Evolutionary conservation across 345 rosid genomes (phyloP).

Genomic region (Linum tenue): DNA sequence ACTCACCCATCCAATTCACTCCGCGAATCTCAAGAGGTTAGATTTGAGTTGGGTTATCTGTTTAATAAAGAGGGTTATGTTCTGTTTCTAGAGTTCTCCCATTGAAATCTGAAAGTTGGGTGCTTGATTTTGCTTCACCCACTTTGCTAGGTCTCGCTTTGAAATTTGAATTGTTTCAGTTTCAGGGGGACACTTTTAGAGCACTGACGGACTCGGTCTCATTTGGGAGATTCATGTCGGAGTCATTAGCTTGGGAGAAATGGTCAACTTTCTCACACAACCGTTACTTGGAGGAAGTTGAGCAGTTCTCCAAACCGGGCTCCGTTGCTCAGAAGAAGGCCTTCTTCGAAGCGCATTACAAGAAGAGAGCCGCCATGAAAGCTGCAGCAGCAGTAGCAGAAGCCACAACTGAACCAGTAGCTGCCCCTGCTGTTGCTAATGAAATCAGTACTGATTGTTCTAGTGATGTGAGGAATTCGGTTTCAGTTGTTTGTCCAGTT

Average conservation of each 20-base stretch:
- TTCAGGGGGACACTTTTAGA: constrained; percentile 51
- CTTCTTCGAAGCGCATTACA: constrained; percentile 78
- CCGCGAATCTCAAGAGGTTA: constrained; percentile 47
- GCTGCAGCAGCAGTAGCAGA: constrained; percentile 34
- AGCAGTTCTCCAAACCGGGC: constrained; percentile 75
- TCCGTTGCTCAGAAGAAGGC: constrained; percentile 90
- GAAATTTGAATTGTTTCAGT: constrained; percentile 6
- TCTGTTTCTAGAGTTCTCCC: not conserved
- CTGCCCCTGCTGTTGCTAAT: too few relatives aligned
- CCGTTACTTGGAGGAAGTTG: constrained; percentile 78
- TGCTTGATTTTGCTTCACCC: constrained; percentile 3
- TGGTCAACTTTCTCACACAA: constrained; percentile 93
- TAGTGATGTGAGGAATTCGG: constrained; percentile 13
- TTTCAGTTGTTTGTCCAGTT: not conserved
- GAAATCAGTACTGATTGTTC: too few relatives aligned
- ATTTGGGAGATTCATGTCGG: constrained; percentile 80
- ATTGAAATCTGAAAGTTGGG: constrained; percentile 6
- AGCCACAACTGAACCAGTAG: constrained; percentile 4
- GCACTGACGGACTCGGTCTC: constrained; percentile 70
- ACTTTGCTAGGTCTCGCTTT: not conserved
- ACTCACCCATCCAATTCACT: constrained; percentile 69
- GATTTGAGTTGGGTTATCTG: constrained; percentile 7
- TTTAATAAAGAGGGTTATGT: not conserved
- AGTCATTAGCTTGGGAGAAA: constrained; percentile 73
- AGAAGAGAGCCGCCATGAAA: constrained; percentile 58